Base-by-base conservation (phyloP, 257 asterid species). In the Solanum chiquidenum region DNA sequence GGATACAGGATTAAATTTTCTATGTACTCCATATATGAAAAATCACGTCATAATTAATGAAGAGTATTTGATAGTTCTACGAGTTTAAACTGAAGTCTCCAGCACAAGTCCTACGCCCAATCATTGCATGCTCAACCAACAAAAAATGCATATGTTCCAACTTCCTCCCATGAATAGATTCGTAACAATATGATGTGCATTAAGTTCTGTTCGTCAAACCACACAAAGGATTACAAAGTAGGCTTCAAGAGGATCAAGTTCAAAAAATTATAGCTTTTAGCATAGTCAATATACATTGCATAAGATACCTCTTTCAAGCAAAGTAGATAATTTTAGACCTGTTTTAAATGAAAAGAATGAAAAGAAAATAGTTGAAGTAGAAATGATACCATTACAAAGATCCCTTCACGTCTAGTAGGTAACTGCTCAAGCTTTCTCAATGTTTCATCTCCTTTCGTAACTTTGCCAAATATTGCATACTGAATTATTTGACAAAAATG, bases 381-480 rank as follows among this genome's bases (percentile, higher is more conserved):
- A 55, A 86, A 75, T 44, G 86, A 86, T 92, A 95, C 99, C 99
- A 97, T 97, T 35, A 97, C 98, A 89, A 97, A 97, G 58, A 97
- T 97, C 93, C 99, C 99, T 92, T 80, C 98, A 76, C 68, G 91
- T 38, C 92, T 91, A 16, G 98, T 97, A 88, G 99, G 99, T 66
- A 97, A 95, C 90, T 97, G 92, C 96, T 97, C 99, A 42, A 97
- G 94, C 89, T 97, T 97, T 89, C 91, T 93, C 93, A 97, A 87
- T 29, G 99, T 95, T 89, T 95, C 99, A 62, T 97, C 99, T 69
- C 99, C 99, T 76, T 97, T 94, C 2, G 98, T 95, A 83, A 97
- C 94, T 93, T 97, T 95, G 64, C 99, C 99, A 90, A 95, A 97
- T 91, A 97, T 89, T 84, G 99, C 98, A 89, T 97, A 97, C 99